Conservation (phyloP, 2,329 filamentous ascomycete genomes). For the Xylariaceae sp. region DNA sequence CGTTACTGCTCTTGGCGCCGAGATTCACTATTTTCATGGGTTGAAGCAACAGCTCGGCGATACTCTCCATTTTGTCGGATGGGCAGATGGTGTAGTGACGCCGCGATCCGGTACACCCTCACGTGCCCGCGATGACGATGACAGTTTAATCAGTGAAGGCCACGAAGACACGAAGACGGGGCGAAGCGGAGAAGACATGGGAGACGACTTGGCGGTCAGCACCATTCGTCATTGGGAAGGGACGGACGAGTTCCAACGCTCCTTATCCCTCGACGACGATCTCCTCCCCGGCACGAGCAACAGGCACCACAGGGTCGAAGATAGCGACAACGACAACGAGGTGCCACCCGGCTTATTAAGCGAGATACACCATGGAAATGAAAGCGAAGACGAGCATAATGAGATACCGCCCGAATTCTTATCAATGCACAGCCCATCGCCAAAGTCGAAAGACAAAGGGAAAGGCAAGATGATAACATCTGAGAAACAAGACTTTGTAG, state of each 20-base stretch:
- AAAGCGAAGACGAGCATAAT: slow-evolving; percentile 28
- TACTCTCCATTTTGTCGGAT: slow-evolving; percentile 34
- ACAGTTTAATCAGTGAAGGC: slow-evolving; percentile 20
- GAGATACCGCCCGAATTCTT: slow-evolving; percentile 41
- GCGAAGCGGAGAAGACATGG: slow-evolving; percentile 13
- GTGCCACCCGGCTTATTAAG: slow-evolving; percentile 20
- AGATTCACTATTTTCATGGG: slow-evolving; percentile 62
- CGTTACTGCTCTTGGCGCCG: slow-evolving; percentile 71
- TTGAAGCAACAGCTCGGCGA: slow-evolving; percentile 53
- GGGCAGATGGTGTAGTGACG: slow-evolving; percentile 24
- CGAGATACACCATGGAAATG: slow-evolving; percentile 18
- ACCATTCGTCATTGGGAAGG: slow-evolving; percentile 35
- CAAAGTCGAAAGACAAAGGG: slow-evolving; percentile 5
- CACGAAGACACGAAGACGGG: slow-evolving; percentile 6
- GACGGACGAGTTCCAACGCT: slow-evolving; percentile 36
- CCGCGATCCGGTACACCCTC: slow-evolving; percentile 8
- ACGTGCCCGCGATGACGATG: background rate
- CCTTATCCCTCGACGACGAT: slow-evolving; percentile 38
- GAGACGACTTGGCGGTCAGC: slow-evolving; percentile 32
- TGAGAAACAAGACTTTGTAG: background rate
- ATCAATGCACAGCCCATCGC: slow-evolving; percentile 38
- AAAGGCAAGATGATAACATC: slow-evolving; percentile 1
- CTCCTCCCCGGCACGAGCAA: background rate
- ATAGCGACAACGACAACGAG: slow-evolving; percentile 19
- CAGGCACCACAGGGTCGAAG: slow-evolving; percentile 2